Conservation (phyloP, 2,329 filamentous ascomycete genomes). For the Neurospora crassa region DNA sequence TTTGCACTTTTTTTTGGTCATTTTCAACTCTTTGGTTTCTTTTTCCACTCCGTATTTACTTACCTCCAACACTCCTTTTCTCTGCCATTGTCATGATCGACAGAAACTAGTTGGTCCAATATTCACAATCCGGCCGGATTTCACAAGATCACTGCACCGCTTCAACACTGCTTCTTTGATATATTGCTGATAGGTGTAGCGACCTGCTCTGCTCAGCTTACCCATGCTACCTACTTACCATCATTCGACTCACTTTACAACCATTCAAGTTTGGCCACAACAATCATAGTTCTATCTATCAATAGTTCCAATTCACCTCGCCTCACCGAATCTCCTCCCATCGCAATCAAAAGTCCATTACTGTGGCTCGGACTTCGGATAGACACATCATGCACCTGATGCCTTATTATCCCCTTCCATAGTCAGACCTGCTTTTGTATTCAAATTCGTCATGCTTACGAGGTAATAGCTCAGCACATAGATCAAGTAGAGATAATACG, state of each 20-base stretch:
- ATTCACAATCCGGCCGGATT: background rate
- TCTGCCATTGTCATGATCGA: background rate
- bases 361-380: background rate
- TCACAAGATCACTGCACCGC: background rate
- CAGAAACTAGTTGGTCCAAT: background rate
- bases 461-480: background rate
- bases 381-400: background rate
- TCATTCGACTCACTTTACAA: background rate
- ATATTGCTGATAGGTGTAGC: background rate
- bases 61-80: background rate
- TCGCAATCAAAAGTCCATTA: background rate
- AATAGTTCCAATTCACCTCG: too few species aligned
- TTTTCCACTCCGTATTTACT: too few species aligned
- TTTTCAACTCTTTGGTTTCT: background rate
- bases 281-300: too few species aligned
- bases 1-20: background rate
- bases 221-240: too few species aligned
- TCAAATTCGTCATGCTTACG: too few species aligned
- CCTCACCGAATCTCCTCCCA: background rate
- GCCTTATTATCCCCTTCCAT: too few species aligned
- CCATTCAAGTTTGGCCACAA: too few species aligned
- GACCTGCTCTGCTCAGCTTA: background rate
- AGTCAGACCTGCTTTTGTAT: too few species aligned
- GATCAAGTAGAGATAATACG: background rate
- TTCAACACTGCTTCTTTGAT: background rate